Percentiles rank a stretch among this genome's conserved stretches.
Evolutionary conservation across 306 rosid species (phyloP).

Genomic region (Vigna unguiculata): DNA sequence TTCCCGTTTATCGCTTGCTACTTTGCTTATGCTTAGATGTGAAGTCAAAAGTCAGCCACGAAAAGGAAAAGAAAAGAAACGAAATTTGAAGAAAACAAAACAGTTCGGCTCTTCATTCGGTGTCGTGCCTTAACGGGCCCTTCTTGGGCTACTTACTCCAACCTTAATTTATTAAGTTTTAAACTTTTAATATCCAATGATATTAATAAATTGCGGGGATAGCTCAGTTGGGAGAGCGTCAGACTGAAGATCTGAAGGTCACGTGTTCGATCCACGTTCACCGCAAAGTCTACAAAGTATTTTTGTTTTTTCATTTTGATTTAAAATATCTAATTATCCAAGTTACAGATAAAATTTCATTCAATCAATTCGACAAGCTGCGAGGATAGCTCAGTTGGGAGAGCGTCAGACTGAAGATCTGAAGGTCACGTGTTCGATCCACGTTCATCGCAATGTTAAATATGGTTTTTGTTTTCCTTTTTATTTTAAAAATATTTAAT

Average conservation of each 20-base stretch:
- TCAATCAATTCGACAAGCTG: no score
- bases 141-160: background rate
- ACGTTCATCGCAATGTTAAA: background rate
- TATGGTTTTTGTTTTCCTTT: no score
- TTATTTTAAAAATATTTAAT: no score
- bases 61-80: background rate
- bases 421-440: background rate
- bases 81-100: background rate
- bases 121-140: constrained; percentile 6
- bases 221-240: background rate
- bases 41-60: constrained; percentile 23
- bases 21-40: constrained; percentile 14
- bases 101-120: background rate
- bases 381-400: background rate
- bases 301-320: no score
- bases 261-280: background rate
- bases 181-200: no score
- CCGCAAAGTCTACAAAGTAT: background rate
- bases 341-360: no score
- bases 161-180: background rate
- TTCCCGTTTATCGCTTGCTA: background rate
- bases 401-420: background rate
- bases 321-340: no score
- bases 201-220: background rate
- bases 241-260: background rate